Percentiles rank a stretch among this genome's conserved stretches.
These are phyloP conservation scores for Pulicaria dysenterica DNA, from an alignment of 129 eudicot genomes.

Conservation along the genomic window DNA sequence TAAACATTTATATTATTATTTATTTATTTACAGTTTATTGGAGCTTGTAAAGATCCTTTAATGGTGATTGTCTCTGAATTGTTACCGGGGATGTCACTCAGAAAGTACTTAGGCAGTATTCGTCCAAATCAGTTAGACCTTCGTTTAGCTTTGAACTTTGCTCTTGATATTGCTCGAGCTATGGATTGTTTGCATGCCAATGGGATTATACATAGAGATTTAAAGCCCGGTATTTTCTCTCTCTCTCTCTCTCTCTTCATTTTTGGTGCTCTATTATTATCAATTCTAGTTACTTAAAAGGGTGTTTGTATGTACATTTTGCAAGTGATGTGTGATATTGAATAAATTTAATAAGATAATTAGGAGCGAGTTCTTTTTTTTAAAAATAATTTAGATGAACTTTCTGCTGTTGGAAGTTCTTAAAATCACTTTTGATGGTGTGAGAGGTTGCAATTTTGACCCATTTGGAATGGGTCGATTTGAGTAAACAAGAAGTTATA, in stretches of 20 bases:
- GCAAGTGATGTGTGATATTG: constrained; percentile 2
- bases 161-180: constrained; percentile 97
- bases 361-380: not conserved
- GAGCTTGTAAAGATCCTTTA: constrained; percentile 98
- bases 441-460: not conserved
- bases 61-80: constrained; percentile 97
- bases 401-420: not conserved
- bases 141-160: constrained; percentile 67
- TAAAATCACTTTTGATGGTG: not conserved
- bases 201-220: constrained; percentile 95
- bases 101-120: constrained; percentile 72
- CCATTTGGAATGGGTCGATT: not conserved
- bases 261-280: not conserved
- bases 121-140: constrained; percentile 85
- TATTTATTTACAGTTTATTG: constrained; percentile 65
- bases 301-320: not conserved
- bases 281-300: not conserved
- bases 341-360: not conserved
- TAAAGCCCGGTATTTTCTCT: constrained; percentile 72
- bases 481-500: too few relatives aligned
- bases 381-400: not conserved
- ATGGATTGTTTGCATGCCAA: constrained; percentile 96
- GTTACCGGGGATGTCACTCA: constrained; percentile 90
- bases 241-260: not conserved
- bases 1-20: not conserved